Conservation (phyloP, 2,329 filamentous ascomycete genomes). For the Fusarium proliferatum region DNA sequence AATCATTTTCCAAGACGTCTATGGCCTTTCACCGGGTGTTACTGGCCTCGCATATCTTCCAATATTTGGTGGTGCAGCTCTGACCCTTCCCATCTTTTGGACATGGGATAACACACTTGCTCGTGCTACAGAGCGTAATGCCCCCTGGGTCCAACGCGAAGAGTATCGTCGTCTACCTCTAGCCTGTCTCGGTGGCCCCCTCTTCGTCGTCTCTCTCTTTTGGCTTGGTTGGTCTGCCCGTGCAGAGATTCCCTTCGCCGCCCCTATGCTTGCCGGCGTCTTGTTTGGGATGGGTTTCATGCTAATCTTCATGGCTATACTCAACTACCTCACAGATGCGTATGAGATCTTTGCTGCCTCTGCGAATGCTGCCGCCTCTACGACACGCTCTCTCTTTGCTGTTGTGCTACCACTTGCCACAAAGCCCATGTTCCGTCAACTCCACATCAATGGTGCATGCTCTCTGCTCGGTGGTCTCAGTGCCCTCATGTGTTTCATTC, state of each 20-base stretch:
- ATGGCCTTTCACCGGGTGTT: slow-evolving; percentile 71
- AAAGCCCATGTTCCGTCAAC: slow-evolving; percentile 59
- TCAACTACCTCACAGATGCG: slow-evolving; percentile 75
- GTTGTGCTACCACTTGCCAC: slow-evolving; percentile 73
- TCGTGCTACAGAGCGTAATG: slow-evolving; percentile 60
- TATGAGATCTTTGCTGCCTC: slow-evolving; percentile 75
- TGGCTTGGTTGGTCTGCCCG: slow-evolving; percentile 71
- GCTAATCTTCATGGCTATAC: slow-evolving; percentile 71
- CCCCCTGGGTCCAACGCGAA: slow-evolving; percentile 69
- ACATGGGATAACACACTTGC: slow-evolving; percentile 71
- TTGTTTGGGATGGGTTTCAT: slow-evolving; percentile 71
- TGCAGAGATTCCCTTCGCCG: slow-evolving; percentile 60
- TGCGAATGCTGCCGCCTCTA: slow-evolving; percentile 87
- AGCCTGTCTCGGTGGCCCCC: slow-evolving; percentile 75
- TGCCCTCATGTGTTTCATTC: slow-evolving; percentile 61
- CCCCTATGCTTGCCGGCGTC: slow-evolving; percentile 69
- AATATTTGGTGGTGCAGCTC: slow-evolving; percentile 70
- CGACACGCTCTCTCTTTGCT: slow-evolving; percentile 91
- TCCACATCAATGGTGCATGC: slow-evolving; percentile 63
- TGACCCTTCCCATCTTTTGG: slow-evolving; percentile 71
- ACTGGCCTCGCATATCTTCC: slow-evolving; percentile 76
- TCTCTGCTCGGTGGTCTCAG: slow-evolving; percentile 64
- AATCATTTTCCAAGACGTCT: slow-evolving; percentile 73
- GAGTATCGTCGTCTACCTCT: slow-evolving; percentile 78
- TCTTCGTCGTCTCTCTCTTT: slow-evolving; percentile 67